Percentiles rank a stretch among this genome's conserved stretches.
Conservation (phyloP, 1,284 basidiomycete genomes). For the Neonothopanus nambi region DNA sequence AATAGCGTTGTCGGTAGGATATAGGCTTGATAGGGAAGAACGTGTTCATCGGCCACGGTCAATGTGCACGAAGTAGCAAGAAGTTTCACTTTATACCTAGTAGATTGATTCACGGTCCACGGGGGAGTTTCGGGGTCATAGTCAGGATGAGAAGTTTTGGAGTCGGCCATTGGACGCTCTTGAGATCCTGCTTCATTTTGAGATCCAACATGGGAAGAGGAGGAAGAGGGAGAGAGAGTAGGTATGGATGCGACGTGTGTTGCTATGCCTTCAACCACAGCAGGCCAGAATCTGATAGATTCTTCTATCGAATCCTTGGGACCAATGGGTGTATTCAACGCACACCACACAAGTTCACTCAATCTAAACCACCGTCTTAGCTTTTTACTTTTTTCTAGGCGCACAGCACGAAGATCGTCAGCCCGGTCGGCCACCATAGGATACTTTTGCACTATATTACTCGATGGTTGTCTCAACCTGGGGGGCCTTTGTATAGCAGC, state of each 20-base stretch:
- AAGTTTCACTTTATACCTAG: constrained; percentile 63
- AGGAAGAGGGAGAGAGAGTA: background rate
- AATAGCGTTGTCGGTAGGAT: constrained; percentile 52
- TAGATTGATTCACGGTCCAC: constrained; percentile 60
- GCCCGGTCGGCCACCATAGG: constrained; percentile 58
- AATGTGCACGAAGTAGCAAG: constrained; percentile 53
- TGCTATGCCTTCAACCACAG: constrained; percentile 53
- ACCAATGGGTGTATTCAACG: constrained; percentile 53
- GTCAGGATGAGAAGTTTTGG: background rate
- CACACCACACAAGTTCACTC: constrained; percentile 76
- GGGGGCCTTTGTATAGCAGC: constrained; percentile 57
- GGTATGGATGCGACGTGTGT: constrained; percentile 29
- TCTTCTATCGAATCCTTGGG: constrained; percentile 34
- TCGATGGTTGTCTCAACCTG: constrained; percentile 36
- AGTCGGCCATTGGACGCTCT: no score
- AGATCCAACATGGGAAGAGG: background rate
- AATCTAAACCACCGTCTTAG: constrained; percentile 61
- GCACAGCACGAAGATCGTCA: constrained; percentile 55
- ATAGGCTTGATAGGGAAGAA: constrained; percentile 73
- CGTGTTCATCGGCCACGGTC: constrained; percentile 49
- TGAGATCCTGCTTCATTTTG: no score
- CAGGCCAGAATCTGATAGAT: constrained; percentile 70
- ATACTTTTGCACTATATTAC: constrained; percentile 43
- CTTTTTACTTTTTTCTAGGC: constrained; percentile 35
- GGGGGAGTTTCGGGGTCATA: constrained; percentile 29